A percentile compares a stretch with the other conserved stretches of the same genome.
Conservation (phyloP, 257 asterid species). For the Paulownia fortunei region DNA sequence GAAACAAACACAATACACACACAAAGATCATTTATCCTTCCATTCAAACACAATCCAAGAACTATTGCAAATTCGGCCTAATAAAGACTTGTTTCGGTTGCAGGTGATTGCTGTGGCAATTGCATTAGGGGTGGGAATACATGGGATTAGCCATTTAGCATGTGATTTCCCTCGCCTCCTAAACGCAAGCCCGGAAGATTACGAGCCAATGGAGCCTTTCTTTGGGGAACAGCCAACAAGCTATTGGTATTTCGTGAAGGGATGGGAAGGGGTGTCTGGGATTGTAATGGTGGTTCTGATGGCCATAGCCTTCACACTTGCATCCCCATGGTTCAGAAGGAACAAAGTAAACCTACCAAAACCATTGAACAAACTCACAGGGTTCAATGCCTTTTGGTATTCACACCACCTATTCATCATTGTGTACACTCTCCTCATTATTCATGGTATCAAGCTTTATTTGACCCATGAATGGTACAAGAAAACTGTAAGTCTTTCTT, state of each 20-base stretch:
- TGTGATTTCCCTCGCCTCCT: constrained; percentile 88
- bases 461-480: constrained; percentile 61
- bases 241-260: constrained; percentile 73
- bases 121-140: constrained; percentile 78
- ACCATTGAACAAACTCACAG: constrained; percentile 58
- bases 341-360: constrained; percentile 47
- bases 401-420: constrained; percentile 62
- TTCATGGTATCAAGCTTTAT: constrained; percentile 63
- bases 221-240: constrained; percentile 74
- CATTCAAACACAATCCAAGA: background rate
- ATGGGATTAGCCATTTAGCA: constrained; percentile 71
- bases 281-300: constrained; percentile 80
- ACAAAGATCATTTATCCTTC: background rate
- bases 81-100: background rate
- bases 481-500: constrained; percentile 51
- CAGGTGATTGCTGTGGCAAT: constrained; percentile 83
- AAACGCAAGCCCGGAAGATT: constrained; percentile 53
- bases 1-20: too few species aligned
- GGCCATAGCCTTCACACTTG: constrained; percentile 88
- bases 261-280: constrained; percentile 91
- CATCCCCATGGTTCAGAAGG: constrained; percentile 82
- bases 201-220: constrained; percentile 58
- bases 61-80: background rate
- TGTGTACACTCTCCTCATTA: constrained; percentile 54
- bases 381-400: constrained; percentile 78